These are phyloP conservation scores for Monosporascus sp. DNA, from an alignment of 2,329 filamentous ascomycete genomes.

Conservation along the genomic window DNA sequence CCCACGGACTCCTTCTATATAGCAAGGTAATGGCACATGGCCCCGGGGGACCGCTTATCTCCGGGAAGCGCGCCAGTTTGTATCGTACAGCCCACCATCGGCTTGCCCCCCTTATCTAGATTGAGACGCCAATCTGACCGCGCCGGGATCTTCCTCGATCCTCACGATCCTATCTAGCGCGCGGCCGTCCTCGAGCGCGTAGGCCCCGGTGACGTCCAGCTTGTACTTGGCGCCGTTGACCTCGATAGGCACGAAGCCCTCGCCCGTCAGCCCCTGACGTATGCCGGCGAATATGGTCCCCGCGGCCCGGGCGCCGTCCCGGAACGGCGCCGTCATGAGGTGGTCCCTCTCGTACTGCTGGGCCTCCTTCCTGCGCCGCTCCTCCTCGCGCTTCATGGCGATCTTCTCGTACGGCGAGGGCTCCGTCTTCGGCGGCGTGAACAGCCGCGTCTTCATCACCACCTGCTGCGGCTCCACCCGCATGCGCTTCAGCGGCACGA, in stretches of 20 bases:
- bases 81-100: background rate
- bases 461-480: slow-evolving; percentile 33
- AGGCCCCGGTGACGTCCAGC: slow-evolving; percentile 52
- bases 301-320: slow-evolving; percentile 40
- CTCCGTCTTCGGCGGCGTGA: slow-evolving; percentile 3
- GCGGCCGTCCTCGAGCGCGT: slow-evolving; percentile 53
- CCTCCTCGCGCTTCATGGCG: slow-evolving; percentile 29
- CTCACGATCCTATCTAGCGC: slow-evolving; percentile 51
- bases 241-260: slow-evolving; percentile 49
- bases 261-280: slow-evolving; percentile 47
- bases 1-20: too few species aligned
- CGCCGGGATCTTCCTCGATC: slow-evolving; percentile 22
- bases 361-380: slow-evolving; percentile 29
- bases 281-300: slow-evolving; percentile 39
- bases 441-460: slow-evolving; percentile 32
- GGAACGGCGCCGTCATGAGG: slow-evolving; percentile 53
- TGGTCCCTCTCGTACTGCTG: slow-evolving; percentile 50
- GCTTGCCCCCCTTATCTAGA: background rate
- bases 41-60: too few species aligned
- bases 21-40: too few species aligned
- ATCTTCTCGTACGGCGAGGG: slow-evolving; percentile 21
- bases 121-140: slow-evolving; percentile 6
- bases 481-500: slow-evolving; percentile 39
- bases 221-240: slow-evolving; percentile 47
- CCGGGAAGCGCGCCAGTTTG: background rate